phyloP scores from a whole-genome alignment of 1,284 basidiomycete genomes.

The Malassezia brasiliensis region DNA sequence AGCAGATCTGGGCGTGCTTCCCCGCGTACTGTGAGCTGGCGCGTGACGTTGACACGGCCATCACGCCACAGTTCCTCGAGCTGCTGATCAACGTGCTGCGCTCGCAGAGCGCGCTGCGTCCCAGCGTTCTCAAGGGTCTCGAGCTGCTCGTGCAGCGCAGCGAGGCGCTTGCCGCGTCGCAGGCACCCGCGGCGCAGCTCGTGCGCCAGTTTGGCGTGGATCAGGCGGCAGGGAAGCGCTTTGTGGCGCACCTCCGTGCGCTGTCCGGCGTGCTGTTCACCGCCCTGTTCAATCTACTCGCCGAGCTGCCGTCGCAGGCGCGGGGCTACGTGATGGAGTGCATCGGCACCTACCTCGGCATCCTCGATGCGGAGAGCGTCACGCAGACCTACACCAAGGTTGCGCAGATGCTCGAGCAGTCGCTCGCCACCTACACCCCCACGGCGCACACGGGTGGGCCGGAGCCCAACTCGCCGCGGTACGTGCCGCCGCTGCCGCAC shows the following conservation, averaged over 20 bases:
- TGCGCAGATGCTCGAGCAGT: constrained; percentile 64
- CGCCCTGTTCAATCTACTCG: constrained; percentile 93
- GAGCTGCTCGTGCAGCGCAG: constrained; percentile 71
- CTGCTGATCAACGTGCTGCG: constrained; percentile 86
- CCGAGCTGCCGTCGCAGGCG: constrained; percentile 65
- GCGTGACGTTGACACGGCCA: constrained; percentile 58
- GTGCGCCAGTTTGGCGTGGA: constrained; percentile 53
- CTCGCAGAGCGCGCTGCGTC: constrained; percentile 71
- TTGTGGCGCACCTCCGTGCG: constrained; percentile 63
- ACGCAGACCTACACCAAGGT: constrained; percentile 72
- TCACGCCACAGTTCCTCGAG: constrained; percentile 46
- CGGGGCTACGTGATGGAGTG: constrained; percentile 79
- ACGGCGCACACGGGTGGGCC: constrained; percentile 13
- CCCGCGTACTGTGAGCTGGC: constrained; percentile 65
- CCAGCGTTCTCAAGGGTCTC: constrained; percentile 70
- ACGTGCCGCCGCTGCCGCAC: constrained; percentile 54
- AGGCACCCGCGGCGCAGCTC: constrained; percentile 52
- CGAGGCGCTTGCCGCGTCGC: constrained; percentile 51
- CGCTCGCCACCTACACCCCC: constrained; percentile 52
- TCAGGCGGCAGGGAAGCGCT: constrained; percentile 59
- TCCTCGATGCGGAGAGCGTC: constrained; percentile 58
- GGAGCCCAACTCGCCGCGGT: constrained; percentile 17
- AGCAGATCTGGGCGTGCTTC: constrained; percentile 74
- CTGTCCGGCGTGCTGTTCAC: constrained; percentile 86
- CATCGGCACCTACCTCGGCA: constrained; percentile 72